A percentile compares a stretch with the other conserved stretches of the same genome.
These are phyloP conservation scores for Debaryomyces fabryi DNA, from an alignment of 1,139 yeast species.

Conservation along the genomic window DNA sequence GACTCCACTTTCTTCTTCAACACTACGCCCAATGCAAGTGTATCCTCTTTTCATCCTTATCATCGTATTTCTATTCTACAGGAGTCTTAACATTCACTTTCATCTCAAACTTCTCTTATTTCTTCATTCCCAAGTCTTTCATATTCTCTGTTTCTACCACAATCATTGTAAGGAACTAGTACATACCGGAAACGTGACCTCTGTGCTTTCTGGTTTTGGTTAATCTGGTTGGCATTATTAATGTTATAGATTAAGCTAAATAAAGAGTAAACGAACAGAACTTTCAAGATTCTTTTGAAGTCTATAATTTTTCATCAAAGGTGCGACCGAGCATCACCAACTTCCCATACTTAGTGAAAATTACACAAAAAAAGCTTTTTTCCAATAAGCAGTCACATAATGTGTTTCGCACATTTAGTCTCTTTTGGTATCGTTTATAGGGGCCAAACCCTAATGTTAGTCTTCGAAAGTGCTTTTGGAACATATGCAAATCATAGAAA, in stretches of 20 bases:
- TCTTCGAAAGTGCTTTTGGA: neutral
- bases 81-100: neutral
- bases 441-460: neutral
- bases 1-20: neutral
- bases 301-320: slow-evolving; percentile 10
- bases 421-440: neutral
- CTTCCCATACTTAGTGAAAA: slow-evolving; percentile 4
- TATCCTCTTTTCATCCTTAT: neutral
- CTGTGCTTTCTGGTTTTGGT: slow-evolving; percentile 99
- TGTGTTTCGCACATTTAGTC: neutral
- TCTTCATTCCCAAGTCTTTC: slow-evolving; percentile 1
- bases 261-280: neutral
- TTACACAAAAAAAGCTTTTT: slow-evolving; percentile 7
- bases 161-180: slow-evolving; percentile 13
- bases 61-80: neutral
- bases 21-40: neutral
- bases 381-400: neutral
- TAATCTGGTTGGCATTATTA: slow-evolving; percentile 97
- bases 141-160: slow-evolving; percentile 1
- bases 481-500: neutral
- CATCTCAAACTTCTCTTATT: neutral
- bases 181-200: slow-evolving; percentile 99
- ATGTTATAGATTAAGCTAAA: slow-evolving; percentile 8
- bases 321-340: slow-evolving; percentile 5
- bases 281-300: slow-evolving; percentile 6